These are phyloP conservation scores for Phoenix dactylifera DNA, from an alignment of 176 grass and related monocot genomes.

Conservation along the genomic window DNA sequence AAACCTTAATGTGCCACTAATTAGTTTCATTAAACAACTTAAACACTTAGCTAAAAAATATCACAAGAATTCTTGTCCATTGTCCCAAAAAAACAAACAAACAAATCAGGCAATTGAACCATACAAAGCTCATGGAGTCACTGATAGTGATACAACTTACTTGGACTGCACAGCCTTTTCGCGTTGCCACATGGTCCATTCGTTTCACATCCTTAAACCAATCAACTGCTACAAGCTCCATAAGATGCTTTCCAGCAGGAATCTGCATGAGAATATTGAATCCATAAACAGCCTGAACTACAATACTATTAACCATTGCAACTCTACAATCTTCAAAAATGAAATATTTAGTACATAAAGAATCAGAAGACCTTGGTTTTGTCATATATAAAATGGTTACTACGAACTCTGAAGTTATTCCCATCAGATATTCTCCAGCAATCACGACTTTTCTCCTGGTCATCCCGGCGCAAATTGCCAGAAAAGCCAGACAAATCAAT, in stretches of 20 bases:
- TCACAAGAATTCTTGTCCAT: too few relatives aligned
- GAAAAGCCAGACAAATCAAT: constrained; percentile 81
- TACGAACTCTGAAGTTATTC: constrained; percentile 97
- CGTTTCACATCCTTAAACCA: constrained; percentile 91
- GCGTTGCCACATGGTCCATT: constrained; percentile 96
- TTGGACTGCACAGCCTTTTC: constrained; percentile 89
- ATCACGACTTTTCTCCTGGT: constrained; percentile 75
- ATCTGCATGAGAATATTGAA: constrained; percentile 35
- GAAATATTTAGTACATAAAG: background rate
- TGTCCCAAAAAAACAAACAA: too few relatives aligned
- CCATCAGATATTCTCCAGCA: constrained; percentile 94
- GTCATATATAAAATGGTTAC: constrained; percentile 73
- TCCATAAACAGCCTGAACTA: constrained; percentile 3
- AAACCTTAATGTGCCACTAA: background rate
- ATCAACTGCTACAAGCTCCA: constrained; percentile 96
- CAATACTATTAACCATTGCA: background rate
- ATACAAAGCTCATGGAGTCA: too few relatives aligned
- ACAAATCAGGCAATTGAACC: too few relatives aligned
- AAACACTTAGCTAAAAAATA: too few relatives aligned
- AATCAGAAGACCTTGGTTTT: constrained; percentile 69
- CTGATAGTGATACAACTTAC: constrained; percentile 23
- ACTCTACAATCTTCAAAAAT: too few relatives aligned
- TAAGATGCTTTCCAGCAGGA: constrained; percentile 86
- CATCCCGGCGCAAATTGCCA: constrained; percentile 85
- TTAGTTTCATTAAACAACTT: too few relatives aligned